A percentile compares a stretch with the other conserved stretches of the same genome.
phyloP scores from a whole-genome alignment of 1,284 basidiomycete genomes.

The Naganishia albida region DNA sequence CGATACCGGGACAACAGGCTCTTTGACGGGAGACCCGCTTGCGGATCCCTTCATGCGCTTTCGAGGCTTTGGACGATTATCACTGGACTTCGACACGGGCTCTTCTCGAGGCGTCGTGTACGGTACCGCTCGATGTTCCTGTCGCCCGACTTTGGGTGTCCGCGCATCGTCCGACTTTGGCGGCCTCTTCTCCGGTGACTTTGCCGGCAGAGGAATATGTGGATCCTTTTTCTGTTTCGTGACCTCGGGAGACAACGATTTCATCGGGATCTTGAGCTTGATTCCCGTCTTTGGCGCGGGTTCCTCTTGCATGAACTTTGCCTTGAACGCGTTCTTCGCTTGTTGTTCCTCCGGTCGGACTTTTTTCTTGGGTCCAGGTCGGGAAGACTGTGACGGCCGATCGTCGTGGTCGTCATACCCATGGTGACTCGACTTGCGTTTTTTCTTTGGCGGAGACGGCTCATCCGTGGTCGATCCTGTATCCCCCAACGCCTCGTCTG shows the following conservation, averaged over 20 bases:
- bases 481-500: constrained; percentile 14
- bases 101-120: neutral
- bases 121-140: neutral
- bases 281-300: constrained; percentile 8
- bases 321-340: constrained; percentile 15
- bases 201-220: neutral
- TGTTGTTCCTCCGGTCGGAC: constrained; percentile 1
- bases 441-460: constrained; percentile 5
- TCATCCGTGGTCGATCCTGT: neutral
- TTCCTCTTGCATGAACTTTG: constrained; percentile 3
- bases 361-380: neutral
- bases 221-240: neutral
- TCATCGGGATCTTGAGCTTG: constrained; percentile 20
- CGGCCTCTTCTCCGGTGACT: neutral
- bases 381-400: neutral
- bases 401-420: neutral
- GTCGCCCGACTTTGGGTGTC: neutral
- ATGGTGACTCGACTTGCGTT: constrained; percentile 6
- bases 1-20: neutral
- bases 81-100: neutral
- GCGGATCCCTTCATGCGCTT: neutral
- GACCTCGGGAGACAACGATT: constrained; percentile 2
- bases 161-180: neutral
- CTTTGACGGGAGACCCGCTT: neutral
- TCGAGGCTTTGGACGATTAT: constrained; percentile 9